phyloP scores from a whole-genome alignment of 331 rosid species.

The Quercus phellos region DNA sequence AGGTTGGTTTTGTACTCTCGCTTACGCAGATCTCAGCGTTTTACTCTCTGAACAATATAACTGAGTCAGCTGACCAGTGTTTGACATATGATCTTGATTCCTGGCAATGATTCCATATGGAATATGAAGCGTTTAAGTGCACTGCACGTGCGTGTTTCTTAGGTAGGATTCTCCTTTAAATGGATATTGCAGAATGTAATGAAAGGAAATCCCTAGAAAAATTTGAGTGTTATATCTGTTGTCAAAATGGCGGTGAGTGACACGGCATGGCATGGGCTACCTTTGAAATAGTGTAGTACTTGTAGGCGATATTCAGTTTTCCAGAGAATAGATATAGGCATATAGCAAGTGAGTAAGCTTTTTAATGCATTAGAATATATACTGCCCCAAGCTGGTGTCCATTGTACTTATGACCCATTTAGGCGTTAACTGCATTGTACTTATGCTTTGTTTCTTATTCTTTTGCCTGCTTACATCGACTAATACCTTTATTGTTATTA shows the following conservation, averaged over 20 bases:
- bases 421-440: too few species aligned
- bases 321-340: neutral
- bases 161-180: neutral
- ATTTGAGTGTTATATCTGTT: neutral
- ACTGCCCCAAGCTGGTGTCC: too few species aligned
- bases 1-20: constrained; percentile 33
- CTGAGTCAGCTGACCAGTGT: neutral
- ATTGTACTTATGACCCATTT: too few species aligned
- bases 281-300: neutral
- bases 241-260: neutral
- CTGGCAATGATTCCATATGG: neutral
- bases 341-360: neutral
- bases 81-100: neutral
- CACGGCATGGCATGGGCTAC: neutral
- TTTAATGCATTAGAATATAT: neutral
- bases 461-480: too few species aligned
- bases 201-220: neutral
- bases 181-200: neutral
- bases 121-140: neutral
- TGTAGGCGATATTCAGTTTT: neutral
- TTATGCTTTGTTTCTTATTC: too few species aligned
- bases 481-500: too few species aligned
- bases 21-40: neutral
- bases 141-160: neutral
- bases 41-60: neutral